These are phyloP conservation scores for Phellinidium pouzarii DNA, from an alignment of 1,284 basidiomycete species.

Conservation along the genomic window DNA sequence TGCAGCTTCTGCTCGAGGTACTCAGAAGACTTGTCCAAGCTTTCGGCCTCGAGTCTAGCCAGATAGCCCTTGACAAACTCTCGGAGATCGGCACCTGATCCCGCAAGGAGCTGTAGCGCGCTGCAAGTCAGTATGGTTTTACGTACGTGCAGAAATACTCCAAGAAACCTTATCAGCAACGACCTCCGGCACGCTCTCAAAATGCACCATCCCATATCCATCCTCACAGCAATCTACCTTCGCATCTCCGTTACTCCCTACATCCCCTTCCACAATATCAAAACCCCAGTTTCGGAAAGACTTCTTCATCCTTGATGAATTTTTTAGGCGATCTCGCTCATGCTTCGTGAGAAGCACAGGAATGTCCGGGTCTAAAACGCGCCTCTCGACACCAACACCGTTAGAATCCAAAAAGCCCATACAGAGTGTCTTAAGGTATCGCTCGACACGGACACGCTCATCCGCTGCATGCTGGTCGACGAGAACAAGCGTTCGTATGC, in stretches of 20 bases:
- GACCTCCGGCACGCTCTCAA: slow-evolving; percentile 54
- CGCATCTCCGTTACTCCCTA: slow-evolving; percentile 26
- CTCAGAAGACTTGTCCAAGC: slow-evolving; percentile 14
- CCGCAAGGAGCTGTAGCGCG: slow-evolving; percentile 46
- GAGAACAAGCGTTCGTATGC: slow-evolving; percentile 51
- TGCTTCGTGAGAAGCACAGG: slow-evolving; percentile 57
- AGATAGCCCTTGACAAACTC: slow-evolving; percentile 63
- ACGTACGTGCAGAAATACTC: slow-evolving; percentile 2
- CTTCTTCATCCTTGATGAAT: slow-evolving; percentile 34
- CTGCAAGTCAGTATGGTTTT: slow-evolving; percentile 1
- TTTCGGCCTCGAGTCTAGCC: slow-evolving; percentile 35
- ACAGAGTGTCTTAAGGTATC: slow-evolving; percentile 68
- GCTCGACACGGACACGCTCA: slow-evolving; percentile 85
- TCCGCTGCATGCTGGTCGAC: slow-evolving; percentile 96
- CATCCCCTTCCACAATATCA: slow-evolving; percentile 30
- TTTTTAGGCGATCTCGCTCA: slow-evolving; percentile 48
- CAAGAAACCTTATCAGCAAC: slow-evolving; percentile 57
- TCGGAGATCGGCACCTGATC: slow-evolving; percentile 50
- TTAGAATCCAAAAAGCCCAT: slow-evolving; percentile 47
- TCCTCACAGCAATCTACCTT: slow-evolving; percentile 24
- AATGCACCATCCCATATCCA: slow-evolving; percentile 52
- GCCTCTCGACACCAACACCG: slow-evolving; percentile 32
- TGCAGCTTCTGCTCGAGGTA: neutral
- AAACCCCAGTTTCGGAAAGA: slow-evolving; percentile 74
- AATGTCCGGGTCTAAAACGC: slow-evolving; percentile 42